Evolutionary conservation across 139 green algal genomes (phyloP).

Genomic region (Chlamydomonas applanata): DNA sequence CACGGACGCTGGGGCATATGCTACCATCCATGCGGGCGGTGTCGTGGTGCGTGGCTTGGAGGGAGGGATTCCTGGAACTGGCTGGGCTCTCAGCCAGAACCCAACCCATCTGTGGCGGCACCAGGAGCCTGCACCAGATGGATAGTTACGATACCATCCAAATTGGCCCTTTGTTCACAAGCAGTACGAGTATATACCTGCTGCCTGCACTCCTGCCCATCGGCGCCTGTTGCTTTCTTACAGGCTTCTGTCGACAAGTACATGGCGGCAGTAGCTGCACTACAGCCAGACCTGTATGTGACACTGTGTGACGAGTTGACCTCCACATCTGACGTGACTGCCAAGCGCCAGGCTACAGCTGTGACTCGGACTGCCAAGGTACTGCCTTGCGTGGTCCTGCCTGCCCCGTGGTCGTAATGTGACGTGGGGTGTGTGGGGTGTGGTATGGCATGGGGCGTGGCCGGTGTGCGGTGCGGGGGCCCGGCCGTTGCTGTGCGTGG

Average conservation of each 20-base stretch:
- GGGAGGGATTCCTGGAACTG: background rate
- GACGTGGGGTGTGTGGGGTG: too few relatives aligned
- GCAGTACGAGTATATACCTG: constrained; percentile 11
- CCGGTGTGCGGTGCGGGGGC: too few relatives aligned
- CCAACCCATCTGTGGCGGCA: too few relatives aligned
- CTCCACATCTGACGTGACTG: too few relatives aligned
- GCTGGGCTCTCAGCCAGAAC: background rate
- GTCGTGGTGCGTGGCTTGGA: constrained; percentile 9
- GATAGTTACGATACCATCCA: too few relatives aligned
- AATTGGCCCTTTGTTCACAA: too few relatives aligned
- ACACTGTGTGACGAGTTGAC: constrained; percentile 65
- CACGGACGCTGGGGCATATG: constrained; percentile 38
- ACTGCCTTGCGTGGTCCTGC: too few relatives aligned
- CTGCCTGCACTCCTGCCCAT: too few relatives aligned
- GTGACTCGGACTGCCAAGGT: background rate
- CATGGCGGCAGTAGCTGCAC: constrained; percentile 45
- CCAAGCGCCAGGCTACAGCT: background rate
- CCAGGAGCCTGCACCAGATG: too few relatives aligned
- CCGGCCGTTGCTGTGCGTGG: too few relatives aligned
- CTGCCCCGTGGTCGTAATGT: too few relatives aligned
- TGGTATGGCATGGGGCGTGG: too few relatives aligned
- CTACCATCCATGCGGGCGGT: constrained; percentile 45
- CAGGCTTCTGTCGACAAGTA: constrained; percentile 55
- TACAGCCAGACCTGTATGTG: constrained; percentile 64
- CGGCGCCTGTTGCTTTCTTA: background rate